Evolutionary conservation across 2,329 filamentous ascomycete genomes (phyloP).

Genomic region (Fusarium praegraminearum): DNA sequence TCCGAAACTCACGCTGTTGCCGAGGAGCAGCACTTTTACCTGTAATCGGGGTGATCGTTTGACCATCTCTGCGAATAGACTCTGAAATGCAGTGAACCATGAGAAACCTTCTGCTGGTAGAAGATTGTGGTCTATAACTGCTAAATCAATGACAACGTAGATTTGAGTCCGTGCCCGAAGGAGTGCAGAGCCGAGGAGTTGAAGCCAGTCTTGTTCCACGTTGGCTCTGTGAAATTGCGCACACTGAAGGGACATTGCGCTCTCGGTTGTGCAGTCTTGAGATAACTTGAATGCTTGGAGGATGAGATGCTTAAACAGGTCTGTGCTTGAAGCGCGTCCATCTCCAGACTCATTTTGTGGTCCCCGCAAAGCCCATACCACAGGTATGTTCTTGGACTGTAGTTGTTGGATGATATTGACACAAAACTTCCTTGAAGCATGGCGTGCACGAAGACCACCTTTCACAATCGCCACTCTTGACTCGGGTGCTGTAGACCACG

Average conservation of each 20-base stretch:
- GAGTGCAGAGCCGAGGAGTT: not conserved
- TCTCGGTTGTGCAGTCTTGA: not conserved
- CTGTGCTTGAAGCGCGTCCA: not conserved
- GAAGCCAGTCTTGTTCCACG: not conserved
- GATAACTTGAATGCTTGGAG: not conserved
- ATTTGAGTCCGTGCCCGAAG: not conserved
- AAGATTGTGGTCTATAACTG: not conserved
- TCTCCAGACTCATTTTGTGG: not conserved
- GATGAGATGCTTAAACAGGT: not conserved
- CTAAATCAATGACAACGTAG: not conserved
- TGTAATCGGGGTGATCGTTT: not conserved
- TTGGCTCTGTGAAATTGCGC: not conserved
- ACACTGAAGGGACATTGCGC: not conserved
- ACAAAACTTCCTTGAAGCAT: not conserved
- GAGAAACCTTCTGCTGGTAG: not conserved
- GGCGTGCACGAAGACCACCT: not conserved
- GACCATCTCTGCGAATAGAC: not conserved
- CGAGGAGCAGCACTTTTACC: not conserved
- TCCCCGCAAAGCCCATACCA: not conserved
- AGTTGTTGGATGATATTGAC: not conserved
- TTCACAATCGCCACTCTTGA: not conserved
- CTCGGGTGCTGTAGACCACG: not conserved
- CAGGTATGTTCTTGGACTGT: not conserved
- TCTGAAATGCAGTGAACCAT: constrained; percentile 1
- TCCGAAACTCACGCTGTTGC: not conserved